Percentiles rank a stretch among this genome's conserved stretches.
Evolutionary conservation across 768 basidiomycete genomes (phyloP).

Genomic region (Tephrocybe sp.): DNA sequence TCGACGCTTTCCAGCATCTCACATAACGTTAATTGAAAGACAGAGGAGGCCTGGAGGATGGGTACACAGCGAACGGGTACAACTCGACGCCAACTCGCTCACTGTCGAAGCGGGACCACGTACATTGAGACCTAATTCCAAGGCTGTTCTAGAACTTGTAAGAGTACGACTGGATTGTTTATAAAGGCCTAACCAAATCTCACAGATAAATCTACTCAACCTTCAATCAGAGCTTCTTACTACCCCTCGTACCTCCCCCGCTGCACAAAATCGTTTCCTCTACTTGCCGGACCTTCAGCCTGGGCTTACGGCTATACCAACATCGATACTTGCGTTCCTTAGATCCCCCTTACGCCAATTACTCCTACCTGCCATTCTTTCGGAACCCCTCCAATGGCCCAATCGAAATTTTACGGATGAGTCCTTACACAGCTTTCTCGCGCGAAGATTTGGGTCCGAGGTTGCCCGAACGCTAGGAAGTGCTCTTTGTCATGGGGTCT

Average conservation of each 20-base stretch:
- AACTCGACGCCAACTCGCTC: constrained; percentile 26
- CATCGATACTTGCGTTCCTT: not conserved
- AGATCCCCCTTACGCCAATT: constrained; percentile 35
- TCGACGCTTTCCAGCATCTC: constrained; percentile 55
- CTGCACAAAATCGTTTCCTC: not conserved
- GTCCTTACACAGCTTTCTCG: constrained; percentile 75
- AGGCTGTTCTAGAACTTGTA: constrained; percentile 78
- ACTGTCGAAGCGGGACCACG: constrained; percentile 46
- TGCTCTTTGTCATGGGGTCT: constrained; percentile 91
- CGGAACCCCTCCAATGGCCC: constrained; percentile 54
- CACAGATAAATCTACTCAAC: constrained; percentile 75
- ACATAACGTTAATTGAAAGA: constrained; percentile 72
- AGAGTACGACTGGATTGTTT: constrained; percentile 21
- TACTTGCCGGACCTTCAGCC: not conserved
- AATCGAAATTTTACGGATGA: constrained; percentile 62
- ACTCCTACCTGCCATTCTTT: constrained; percentile 54
- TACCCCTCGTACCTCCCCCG: constrained; percentile 30
- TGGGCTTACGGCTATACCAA: not conserved
- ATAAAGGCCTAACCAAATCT: not conserved
- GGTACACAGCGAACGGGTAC: constrained; percentile 63
- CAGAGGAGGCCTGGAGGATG: constrained; percentile 78
- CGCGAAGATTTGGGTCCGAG: constrained; percentile 67
- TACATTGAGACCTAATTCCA: constrained; percentile 78
- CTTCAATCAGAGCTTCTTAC: constrained; percentile 62
- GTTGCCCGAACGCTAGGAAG: constrained; percentile 76